A percentile compares a stretch with the other conserved stretches of the same genome.
These are phyloP conservation scores for Monilinia fructigena DNA, from an alignment of 2,329 filamentous ascomycete species.

Conservation along the genomic window DNA sequence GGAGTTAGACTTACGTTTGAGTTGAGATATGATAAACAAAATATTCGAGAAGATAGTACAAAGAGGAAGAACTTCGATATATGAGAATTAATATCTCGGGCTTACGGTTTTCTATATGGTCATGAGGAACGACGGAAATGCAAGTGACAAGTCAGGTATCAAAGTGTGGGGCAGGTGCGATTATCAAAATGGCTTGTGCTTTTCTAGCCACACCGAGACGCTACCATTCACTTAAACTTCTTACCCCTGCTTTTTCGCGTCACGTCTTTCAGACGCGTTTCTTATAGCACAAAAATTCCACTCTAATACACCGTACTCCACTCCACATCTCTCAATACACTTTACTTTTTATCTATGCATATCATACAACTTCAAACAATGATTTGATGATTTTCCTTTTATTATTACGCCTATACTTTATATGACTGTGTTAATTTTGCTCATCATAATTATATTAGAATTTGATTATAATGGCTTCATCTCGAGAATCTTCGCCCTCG, in stretches of 20 bases:
- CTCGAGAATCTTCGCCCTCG: conserved; percentile 48
- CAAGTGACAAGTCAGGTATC: conserved; percentile 1
- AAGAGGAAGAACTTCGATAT: background rate
- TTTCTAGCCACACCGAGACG: conserved; percentile 24
- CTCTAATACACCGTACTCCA: background rate
- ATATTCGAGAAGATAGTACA: background rate
- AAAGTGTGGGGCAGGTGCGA: background rate
- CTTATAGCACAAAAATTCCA: conserved; percentile 14
- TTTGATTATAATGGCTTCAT: conserved; percentile 48
- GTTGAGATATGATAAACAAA: background rate
- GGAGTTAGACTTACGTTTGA: no score
- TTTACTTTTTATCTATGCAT: background rate
- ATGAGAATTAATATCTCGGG: background rate
- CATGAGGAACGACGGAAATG: conserved; percentile 8
- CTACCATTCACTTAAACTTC: conserved; percentile 10
- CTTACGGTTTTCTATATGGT: conserved; percentile 13
- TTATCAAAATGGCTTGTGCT: background rate
- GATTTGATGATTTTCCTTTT: conserved; percentile 11
- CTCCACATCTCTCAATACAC: background rate
- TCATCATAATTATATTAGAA: conserved; percentile 10
- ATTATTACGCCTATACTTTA: conserved; percentile 16
- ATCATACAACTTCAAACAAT: conserved; percentile 23
- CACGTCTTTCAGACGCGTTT: conserved; percentile 13
- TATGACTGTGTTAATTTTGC: background rate
- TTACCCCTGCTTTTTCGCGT: conserved; percentile 18